Evolutionary conservation across 805 yeast genomes (phyloP), one percentile per base, ranked within the genome.

Genomic region (Lachancea quebecensis): DNA sequence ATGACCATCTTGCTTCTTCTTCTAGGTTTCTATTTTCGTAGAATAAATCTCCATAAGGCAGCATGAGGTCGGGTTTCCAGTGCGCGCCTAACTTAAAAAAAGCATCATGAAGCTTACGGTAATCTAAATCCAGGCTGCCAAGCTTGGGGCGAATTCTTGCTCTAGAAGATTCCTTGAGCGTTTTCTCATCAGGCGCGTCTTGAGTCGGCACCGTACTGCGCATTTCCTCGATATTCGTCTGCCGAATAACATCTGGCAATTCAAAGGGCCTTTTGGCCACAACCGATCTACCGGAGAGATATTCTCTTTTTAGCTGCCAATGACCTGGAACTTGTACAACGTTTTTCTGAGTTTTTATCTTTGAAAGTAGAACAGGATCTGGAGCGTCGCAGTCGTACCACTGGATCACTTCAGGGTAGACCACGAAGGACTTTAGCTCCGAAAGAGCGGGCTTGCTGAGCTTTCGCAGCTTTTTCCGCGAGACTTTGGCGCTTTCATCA

Each of bases 181-280:
- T 67, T 2, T 59, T 60, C 2, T 75, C 80, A 37, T 81, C 81
- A 1, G 28, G 45, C 1, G 46, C 50, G 10, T 37, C 27, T 2
- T 41, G 44, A 16, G 35, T 30, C 3, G 65, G 64, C 10, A 50
- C 39, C 5, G 80, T 77, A 45, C 79, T 78, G 60, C 97, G 75
- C 95, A 91, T 85, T 45, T 85, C 89, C 50, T 79, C 75, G 25
- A 91, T 89, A 1, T 96, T 96, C 0, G 97, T 90, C 42, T 79
- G 86, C 34, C 69, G 72, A 34, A 93, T 87, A 53, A 78, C 85
- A 35, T 78, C 72, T 0, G 98, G 98, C 16, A 91, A 69, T 56
- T 78, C 78, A 58, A 85, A 91, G 0, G 88, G 87, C 9, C 74
- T 73, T 53, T 79, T 79, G 44, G 81, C 89, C 17, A 79, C 50